These are phyloP conservation scores for Lentinula lateritia DNA, from an alignment of 768 basidiomycete species.

Conservation along the genomic window DNA sequence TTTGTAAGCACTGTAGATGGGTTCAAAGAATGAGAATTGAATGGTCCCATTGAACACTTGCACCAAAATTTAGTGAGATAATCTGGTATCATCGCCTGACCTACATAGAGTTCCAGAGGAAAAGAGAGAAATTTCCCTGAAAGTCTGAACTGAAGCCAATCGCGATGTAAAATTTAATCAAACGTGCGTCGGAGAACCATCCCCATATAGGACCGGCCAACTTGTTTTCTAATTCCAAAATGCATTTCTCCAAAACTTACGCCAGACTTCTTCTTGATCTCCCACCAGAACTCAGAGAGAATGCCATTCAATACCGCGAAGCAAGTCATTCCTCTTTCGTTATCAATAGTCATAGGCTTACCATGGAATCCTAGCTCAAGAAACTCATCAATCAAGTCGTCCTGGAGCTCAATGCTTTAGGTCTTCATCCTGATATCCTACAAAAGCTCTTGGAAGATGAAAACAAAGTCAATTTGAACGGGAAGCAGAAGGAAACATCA, in stretches of 20 bases:
- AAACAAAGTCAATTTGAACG: slow-evolving; percentile 13
- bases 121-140: too few species aligned
- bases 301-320: slow-evolving; percentile 81
- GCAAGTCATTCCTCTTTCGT: slow-evolving; percentile 27
- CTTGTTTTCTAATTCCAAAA: slow-evolving; percentile 17
- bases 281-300: slow-evolving; percentile 71
- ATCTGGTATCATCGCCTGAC: too few species aligned
- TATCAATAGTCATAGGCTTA: neutral
- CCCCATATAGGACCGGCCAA: slow-evolving; percentile 2
- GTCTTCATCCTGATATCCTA: slow-evolving; percentile 46
- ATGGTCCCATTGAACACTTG: too few species aligned
- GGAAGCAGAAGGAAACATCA: slow-evolving; percentile 16
- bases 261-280: slow-evolving; percentile 55
- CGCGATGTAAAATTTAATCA: neutral
- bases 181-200: neutral
- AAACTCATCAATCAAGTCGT: slow-evolving; percentile 84
- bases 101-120: too few species aligned
- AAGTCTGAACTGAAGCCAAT: neutral
- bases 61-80: too few species aligned
- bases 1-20: too few species aligned
- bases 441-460: slow-evolving; percentile 31
- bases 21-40: too few species aligned
- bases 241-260: slow-evolving; percentile 77
- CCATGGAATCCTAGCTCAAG: slow-evolving; percentile 57
- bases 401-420: slow-evolving; percentile 68